Evolutionary conservation across 129 eudicot genomes (phyloP), one percentile per base, ranked within the genome.

Genomic region (Tagetes patula): DNA sequence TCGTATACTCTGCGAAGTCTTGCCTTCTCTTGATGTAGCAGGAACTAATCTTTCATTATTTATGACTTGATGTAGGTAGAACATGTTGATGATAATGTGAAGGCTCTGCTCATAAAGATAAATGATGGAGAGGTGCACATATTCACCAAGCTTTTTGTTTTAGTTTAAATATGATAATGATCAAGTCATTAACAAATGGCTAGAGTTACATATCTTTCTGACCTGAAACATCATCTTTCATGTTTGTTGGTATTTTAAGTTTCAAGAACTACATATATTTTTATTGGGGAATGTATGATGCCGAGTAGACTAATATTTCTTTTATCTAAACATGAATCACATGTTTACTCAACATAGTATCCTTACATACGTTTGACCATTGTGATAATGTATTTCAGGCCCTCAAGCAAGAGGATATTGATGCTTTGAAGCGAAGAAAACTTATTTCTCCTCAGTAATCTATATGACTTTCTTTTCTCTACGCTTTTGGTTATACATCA

Each of bases 401-500:
- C 36, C 80, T 84, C 37, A 77, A 59, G 60, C 81, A 66, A 47
- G 85, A 76, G 76, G 97, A 88, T 60, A 71, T 86, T 76, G 92
- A 80, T 82, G 87, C 90, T 79, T 88, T 95, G 71, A 95, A 86
- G 74, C 59, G 81, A 72, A 79, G 99, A 77, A 95, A 91, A 71
- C 91, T 95, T 61, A 83, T 90, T 71, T 70, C 75, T 59, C 80
- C 84, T 31, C 95, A 85, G 98, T 93, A 89, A 50, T 54, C 52
- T 61, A 49, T 55, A 13, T 42, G n/a, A 55, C 77, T 58, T 76
- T 50, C 50, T 56, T 20, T 7, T 38, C 34, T 49, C 12, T 47
- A 41, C 3, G 32, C 31, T 56, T 67, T 43, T 63, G 45, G 27
- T 74, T 75, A 20, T 46, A 11, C 56, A 53, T 64, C 32, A 39